Base-by-base conservation (phyloP, 2,329 filamentous ascomycete species). In the Corynespora cassiicola region DNA sequence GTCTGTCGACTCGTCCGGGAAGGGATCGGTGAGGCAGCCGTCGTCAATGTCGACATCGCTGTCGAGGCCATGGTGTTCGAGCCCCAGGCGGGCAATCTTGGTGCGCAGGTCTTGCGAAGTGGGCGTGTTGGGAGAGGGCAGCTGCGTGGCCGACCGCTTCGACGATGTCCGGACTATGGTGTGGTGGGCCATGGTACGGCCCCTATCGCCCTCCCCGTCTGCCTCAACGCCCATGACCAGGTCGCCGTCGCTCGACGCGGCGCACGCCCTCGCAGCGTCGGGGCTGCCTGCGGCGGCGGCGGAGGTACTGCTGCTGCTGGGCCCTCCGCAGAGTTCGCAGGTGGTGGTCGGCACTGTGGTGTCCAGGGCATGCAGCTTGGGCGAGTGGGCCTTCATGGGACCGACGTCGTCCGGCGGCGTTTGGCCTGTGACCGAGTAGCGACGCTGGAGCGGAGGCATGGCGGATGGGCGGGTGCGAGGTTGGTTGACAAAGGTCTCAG, bases 381-480 rank as follows among this genome's bases (percentile, higher is more conserved):
- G 61, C 7, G 62, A 65, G 15, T 40, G 39, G 30, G 58, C 55
- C 42, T 63, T 63, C 45, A 65, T 46, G 43, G 54, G 52, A 22
- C 56, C 60, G 11, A 56, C 59, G 36, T 62, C 52, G 50, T 66
- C 61, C 7, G 62, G 63, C 28, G 62, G 63, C 31, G 60, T 65
- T 45, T 66, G 60, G 36, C 65, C 63, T 7, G 65, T 66, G 37
- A 68, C 61, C 15, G 62, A 66, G 50, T 68, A 68, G 36, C 65
- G 54, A 29, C 65, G 62, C 47, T 66, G 64, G 36, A 60, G 50
- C n/a, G n/a, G n/a, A 20, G 54, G 54, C 57, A 63, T 65, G 14
- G 43, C 37, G 17, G 18, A 23, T 19, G 31, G 26, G 24, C n/a
- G 18, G 10, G 36, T 17, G 22, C 20, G 36, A 14, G 19, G 30